Conservation (phyloP, 495 filamentous ascomycete species). For the Parachaetomium inaequale region DNA sequence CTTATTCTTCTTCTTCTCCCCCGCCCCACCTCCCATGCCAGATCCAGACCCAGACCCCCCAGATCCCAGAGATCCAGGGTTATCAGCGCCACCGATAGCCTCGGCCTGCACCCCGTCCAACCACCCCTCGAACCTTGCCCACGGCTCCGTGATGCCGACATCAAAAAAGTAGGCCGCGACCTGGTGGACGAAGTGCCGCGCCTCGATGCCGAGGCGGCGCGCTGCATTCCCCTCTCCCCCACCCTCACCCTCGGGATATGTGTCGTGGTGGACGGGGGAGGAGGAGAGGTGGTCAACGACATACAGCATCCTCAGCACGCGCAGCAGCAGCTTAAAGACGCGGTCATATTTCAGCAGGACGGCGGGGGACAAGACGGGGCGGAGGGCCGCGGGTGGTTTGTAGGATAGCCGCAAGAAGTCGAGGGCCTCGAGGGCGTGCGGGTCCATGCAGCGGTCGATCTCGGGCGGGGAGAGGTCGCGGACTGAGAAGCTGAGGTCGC, state of each 20-base stretch:
- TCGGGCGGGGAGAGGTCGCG: slow-evolving; percentile 74
- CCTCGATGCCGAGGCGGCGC: slow-evolving; percentile 66
- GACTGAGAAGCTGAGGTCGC: slow-evolving; percentile 79
- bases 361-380: slow-evolving; percentile 63
- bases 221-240: slow-evolving; percentile 41
- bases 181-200: slow-evolving; percentile 69
- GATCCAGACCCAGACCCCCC: too few relatives aligned
- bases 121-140: slow-evolving; percentile 64
- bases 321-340: slow-evolving; percentile 74
- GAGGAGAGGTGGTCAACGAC: slow-evolving; percentile 54
- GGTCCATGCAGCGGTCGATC: slow-evolving; percentile 72
- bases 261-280: background rate
- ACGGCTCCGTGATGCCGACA: slow-evolving; percentile 64
- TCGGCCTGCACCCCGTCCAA: slow-evolving; percentile 58
- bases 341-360: slow-evolving; percentile 75
- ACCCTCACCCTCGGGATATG: background rate
- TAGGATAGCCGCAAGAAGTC: slow-evolving; percentile 90
- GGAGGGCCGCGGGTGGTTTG: slow-evolving; percentile 68
- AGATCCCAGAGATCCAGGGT: too few relatives aligned
- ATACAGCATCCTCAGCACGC: slow-evolving; percentile 74
- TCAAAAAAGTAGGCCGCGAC: slow-evolving; percentile 74
- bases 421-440: slow-evolving; percentile 74
- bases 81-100: slow-evolving; percentile 31
- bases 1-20: background rate
- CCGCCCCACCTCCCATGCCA: too few relatives aligned